Percentiles rank a stretch among this genome's conserved stretches.
Conservation (phyloP, 1,284 basidiomycete species). For the Naganishia albida region DNA sequence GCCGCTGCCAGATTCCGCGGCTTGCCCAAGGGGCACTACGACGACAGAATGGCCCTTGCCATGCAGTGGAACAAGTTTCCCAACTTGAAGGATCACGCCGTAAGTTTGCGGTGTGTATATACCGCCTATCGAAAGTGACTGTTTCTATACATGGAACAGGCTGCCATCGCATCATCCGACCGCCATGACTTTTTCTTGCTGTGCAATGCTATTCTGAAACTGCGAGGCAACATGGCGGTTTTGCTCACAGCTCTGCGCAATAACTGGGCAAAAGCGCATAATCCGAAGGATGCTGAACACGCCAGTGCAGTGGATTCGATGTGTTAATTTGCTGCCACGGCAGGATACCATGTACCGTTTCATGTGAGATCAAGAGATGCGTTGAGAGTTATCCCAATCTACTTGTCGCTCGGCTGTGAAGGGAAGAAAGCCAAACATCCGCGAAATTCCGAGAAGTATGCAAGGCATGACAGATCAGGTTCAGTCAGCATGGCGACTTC, state of each 20-base stretch:
- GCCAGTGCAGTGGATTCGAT: neutral
- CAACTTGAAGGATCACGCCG: slow-evolving; percentile 29
- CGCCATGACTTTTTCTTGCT: slow-evolving; percentile 27
- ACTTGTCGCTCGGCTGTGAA: no score
- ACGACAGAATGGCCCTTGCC: slow-evolving; percentile 24
- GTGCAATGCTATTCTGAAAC: neutral
- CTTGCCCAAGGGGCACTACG: slow-evolving; percentile 19
- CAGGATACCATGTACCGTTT: no score
- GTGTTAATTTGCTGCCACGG: no score
- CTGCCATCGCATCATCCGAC: slow-evolving; percentile 31
- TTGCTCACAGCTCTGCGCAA: slow-evolving; percentile 2
- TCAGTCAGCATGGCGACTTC: no score
- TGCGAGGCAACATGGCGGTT: slow-evolving; percentile 11
- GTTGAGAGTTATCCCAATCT: no score
- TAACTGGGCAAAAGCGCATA: slow-evolving; percentile 27
- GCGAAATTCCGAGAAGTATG: no score
- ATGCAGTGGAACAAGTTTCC: slow-evolving; percentile 27
- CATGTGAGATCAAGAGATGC: no score
- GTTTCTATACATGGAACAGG: neutral
- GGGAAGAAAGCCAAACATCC: no score
- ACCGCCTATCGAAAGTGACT: neutral
- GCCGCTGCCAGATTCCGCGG: neutral
- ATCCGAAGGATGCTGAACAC: slow-evolving; percentile 20
- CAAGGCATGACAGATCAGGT: no score
- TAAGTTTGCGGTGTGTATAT: neutral